Percentiles rank a stretch among this genome's conserved stretches.
Evolutionary conservation across 2,329 filamentous ascomycete genomes (phyloP).

Genomic region (Cordyceps militaris): DNA sequence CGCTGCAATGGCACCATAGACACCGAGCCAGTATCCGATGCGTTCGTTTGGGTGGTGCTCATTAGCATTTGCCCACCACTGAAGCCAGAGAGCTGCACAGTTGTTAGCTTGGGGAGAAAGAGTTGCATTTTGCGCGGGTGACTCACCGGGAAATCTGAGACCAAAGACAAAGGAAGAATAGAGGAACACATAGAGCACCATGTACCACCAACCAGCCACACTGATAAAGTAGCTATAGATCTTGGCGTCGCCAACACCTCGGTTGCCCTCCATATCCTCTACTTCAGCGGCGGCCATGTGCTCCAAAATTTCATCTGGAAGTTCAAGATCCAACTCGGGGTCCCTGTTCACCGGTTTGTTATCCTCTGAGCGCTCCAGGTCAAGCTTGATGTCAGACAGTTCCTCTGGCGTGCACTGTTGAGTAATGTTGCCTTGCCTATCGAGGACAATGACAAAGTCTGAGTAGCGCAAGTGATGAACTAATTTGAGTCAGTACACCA

Average conservation of each 20-base stretch:
- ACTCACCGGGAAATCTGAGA: slow-evolving; percentile 18
- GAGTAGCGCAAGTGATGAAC: slow-evolving; percentile 19
- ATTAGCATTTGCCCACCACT: slow-evolving; percentile 22
- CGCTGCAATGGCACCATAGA: slow-evolving; percentile 16
- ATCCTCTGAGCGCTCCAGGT: not conserved
- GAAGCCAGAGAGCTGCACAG: slow-evolving; percentile 19
- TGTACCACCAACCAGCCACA: slow-evolving; percentile 15
- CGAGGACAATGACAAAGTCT: slow-evolving; percentile 20
- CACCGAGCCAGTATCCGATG: slow-evolving; percentile 20
- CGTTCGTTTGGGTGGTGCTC: slow-evolving; percentile 16
- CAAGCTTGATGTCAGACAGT: slow-evolving; percentile 7
- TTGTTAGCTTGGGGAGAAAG: not conserved
- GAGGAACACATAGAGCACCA: slow-evolving; percentile 16
- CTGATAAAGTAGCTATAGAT: slow-evolving; percentile 18
- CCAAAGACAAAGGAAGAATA: slow-evolving; percentile 18
- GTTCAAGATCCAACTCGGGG: slow-evolving; percentile 3
- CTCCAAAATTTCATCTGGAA: slow-evolving; percentile 15
- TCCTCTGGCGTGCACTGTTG: slow-evolving; percentile 18
- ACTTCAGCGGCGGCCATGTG: slow-evolving; percentile 14
- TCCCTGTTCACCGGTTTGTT: not conserved
- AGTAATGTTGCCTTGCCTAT: slow-evolving; percentile 17
- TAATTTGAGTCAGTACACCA: not conserved
- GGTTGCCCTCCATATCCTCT: slow-evolving; percentile 9
- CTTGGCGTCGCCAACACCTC: slow-evolving; percentile 15
- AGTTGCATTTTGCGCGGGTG: not conserved